Percentiles rank a stretch among this genome's conserved stretches.
Evolutionary conservation across 73 alveolate species (phyloP).

Genomic region (Paramecium sonneborni): DNA sequence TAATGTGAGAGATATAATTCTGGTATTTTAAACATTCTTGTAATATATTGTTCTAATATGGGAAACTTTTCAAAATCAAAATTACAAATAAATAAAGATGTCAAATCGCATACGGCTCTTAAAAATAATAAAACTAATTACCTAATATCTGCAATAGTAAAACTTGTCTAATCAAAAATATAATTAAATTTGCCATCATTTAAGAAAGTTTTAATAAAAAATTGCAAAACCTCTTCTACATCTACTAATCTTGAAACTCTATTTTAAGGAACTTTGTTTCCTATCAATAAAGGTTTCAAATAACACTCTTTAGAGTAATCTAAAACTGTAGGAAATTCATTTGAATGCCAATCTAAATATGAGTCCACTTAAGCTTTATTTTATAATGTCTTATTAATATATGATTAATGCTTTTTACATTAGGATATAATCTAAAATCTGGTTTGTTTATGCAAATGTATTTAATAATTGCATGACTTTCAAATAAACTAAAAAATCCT

Average conservation of each 20-base stretch:
- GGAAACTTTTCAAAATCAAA: constrained; percentile 50
- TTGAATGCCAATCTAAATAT: constrained; percentile 60
- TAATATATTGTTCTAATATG: not conserved
- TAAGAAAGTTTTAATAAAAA: not conserved
- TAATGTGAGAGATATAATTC: not conserved
- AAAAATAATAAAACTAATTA: not conserved
- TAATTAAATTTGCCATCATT: not conserved
- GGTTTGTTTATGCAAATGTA: not conserved
- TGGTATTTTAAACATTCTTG: constrained; percentile 32
- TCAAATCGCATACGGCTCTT: constrained; percentile 3
- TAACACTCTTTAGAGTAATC: not conserved
- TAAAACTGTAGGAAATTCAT: not conserved
- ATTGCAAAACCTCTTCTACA: not conserved
- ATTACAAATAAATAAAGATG: not conserved
- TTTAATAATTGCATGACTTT: constrained; percentile 52
- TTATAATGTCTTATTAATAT: not conserved
- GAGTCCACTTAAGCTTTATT: constrained; percentile 54
- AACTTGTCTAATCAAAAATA: not conserved
- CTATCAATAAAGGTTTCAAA: not conserved
- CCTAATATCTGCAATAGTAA: constrained; percentile 51
- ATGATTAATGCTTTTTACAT: not conserved
- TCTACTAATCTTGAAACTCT: not conserved
- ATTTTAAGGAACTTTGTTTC: not conserved
- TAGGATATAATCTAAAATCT: not conserved
- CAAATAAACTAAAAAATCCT: constrained; percentile 54